Conservation (phyloP, 192 early-diverging fungal species). For the Backusella parvicylindrica region DNA sequence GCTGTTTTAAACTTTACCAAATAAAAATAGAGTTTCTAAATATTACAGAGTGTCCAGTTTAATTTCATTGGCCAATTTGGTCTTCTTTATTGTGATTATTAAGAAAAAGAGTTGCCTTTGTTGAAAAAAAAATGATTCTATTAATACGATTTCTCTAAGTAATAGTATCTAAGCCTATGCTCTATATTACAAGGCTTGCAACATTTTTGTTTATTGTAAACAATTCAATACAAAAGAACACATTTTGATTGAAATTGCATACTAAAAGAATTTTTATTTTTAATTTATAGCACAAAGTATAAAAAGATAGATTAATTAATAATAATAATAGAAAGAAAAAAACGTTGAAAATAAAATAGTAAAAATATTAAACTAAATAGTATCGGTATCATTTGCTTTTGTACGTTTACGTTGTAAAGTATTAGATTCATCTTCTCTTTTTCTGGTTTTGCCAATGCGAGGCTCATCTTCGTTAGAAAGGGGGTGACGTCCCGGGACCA, state of each 20-base stretch:
- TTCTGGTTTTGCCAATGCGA: neutral
- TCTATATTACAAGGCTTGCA: neutral
- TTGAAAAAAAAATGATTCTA: neutral
- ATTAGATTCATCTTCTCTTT: neutral
- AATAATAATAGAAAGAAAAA: neutral
- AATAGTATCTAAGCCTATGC: neutral
- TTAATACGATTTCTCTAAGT: neutral
- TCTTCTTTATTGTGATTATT: neutral
- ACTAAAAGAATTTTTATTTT: neutral
- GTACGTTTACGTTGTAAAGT: neutral
- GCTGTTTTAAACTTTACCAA: too few species aligned
- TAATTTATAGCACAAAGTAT: neutral
- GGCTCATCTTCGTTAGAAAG: neutral
- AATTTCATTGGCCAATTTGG: too few species aligned
- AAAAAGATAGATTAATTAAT: slow-evolving; percentile 1
- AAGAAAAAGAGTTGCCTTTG: neutral
- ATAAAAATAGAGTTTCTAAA: too few species aligned
- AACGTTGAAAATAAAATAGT: neutral
- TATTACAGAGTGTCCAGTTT: too few species aligned
- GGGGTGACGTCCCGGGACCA: slow-evolving; percentile 6
- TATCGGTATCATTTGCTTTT: slow-evolving; percentile 1
- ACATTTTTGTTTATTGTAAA: neutral
- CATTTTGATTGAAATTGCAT: too few species aligned
- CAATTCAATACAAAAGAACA: neutral
- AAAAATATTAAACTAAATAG: neutral